Evolutionary conservation across 1,284 basidiomycete species (phyloP), one percentile per base, ranked within the genome.

Genomic region (Grifola frondosa): DNA sequence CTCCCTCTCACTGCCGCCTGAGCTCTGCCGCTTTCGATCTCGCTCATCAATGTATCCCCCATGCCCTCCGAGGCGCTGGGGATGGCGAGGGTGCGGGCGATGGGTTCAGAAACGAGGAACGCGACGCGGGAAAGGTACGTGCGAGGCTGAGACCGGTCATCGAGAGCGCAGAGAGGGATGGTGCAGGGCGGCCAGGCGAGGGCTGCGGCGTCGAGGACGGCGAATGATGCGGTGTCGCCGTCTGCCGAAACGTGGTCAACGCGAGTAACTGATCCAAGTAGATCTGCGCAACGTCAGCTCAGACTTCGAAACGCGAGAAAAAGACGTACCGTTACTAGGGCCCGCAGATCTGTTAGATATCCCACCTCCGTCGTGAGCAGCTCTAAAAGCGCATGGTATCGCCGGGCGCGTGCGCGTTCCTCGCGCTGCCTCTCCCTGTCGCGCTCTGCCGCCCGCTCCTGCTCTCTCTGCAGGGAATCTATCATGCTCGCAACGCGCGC

Each of bases 331-430:
- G 76, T 77, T 33, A 92, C 84, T 30, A 97, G 74, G 11, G 77
- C 77, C 44, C 81, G 77, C 52, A 97, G 64, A 62, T 93, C 90
- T 39, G 75, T 65, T 11, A 92, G 74, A 61, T 96, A 97, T 6
- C 80, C 80, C 15, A 82, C 71, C 67, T 97, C 93, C 0, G 91
- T 94, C 48, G 80, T 75, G 24, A 95, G 73, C 24, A 97, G 71
- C 66, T 97, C 93, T 55, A 78, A 70, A 44, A 92, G 71, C 2
- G 85, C 84, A 53, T 91, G 81, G 49, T 76, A 81, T 42, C 74
- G 74, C 44, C 57, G 52, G 34, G 44, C 39, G 30, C 37, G 51
- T 49, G 25, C 43, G 33, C 39, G 36, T 28, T 22, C 39, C 29
- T 28, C 48, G 37, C 44, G 47, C 47, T 30, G 49, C 40, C 47